Conservation (phyloP, 164 flowering plant genomes). For the Nymphaea thermarum region DNA sequence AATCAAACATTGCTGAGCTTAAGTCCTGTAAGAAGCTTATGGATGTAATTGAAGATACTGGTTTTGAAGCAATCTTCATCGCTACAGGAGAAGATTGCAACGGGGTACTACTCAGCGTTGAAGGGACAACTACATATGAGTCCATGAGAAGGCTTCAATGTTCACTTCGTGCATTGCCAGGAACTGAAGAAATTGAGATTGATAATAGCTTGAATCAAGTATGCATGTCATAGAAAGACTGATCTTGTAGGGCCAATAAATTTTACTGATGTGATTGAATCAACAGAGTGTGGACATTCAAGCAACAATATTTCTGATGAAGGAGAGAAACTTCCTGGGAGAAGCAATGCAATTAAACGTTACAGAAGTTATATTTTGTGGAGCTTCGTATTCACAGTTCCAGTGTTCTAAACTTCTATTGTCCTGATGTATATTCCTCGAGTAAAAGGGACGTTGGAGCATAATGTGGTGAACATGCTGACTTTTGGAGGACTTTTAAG, state of each 20-base stretch:
- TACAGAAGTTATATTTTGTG: slow-evolving; percentile 51
- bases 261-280: slow-evolving; percentile 51
- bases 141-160: slow-evolving; percentile 31
- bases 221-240: slow-evolving; percentile 54
- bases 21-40: slow-evolving; percentile 26
- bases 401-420: slow-evolving; percentile 74
- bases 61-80: slow-evolving; percentile 60
- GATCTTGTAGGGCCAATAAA: slow-evolving; percentile 65
- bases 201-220: slow-evolving; percentile 29
- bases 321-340: slow-evolving; percentile 30
- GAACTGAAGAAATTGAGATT: slow-evolving; percentile 38
- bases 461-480: slow-evolving; percentile 59
- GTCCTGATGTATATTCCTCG: slow-evolving; percentile 74
- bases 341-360: slow-evolving; percentile 42
- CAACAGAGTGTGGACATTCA: slow-evolving; percentile 40
- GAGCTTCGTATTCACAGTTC: slow-evolving; percentile 74
- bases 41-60: slow-evolving; percentile 48
- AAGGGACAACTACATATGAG: slow-evolving; percentile 31
- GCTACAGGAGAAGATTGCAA: slow-evolving; percentile 51
- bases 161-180: slow-evolving; percentile 62
- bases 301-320: slow-evolving; percentile 47
- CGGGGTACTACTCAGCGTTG: slow-evolving; percentile 50
- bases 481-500: slow-evolving; percentile 56
- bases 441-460: slow-evolving; percentile 32
- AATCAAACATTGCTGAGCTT: slow-evolving; percentile 39